A percentile compares a stretch with the other conserved stretches of the same genome.
These are phyloP conservation scores for Xylaria sp. DNA, from an alignment of 2,329 filamentous ascomycete species.

Conservation along the genomic window DNA sequence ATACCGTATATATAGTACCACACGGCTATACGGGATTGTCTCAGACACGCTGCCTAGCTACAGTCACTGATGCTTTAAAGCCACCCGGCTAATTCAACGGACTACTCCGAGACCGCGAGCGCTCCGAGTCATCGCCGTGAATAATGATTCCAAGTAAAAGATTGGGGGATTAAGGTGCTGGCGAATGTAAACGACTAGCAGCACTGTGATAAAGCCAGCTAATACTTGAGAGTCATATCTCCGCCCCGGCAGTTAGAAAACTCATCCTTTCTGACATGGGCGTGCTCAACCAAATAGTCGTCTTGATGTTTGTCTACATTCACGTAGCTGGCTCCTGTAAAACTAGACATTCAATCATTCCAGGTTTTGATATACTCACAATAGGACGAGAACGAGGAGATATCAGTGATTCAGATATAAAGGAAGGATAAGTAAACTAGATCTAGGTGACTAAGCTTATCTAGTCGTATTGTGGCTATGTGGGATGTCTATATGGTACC, in stretches of 20 bases:
- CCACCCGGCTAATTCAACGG: not conserved
- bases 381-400: not conserved
- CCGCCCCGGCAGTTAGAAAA: too few species aligned
- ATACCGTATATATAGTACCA: not conserved
- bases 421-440: not conserved
- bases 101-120: too few species aligned
- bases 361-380: not conserved
- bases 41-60: not conserved
- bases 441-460: not conserved
- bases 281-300: too few species aligned
- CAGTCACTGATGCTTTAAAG: not conserved
- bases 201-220: too few species aligned
- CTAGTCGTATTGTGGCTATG: not conserved
- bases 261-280: too few species aligned
- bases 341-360: not conserved
- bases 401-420: not conserved
- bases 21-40: not conserved
- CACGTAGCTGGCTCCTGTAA: not conserved
- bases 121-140: too few species aligned
- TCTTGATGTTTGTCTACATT: not conserved
- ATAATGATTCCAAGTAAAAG: too few species aligned
- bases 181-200: too few species aligned
- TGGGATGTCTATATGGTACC: not conserved
- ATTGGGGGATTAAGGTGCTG: too few species aligned
- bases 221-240: too few species aligned